Conservation (phyloP, 202 grass and related monocot genomes). For the Carex sylvatica region DNA sequence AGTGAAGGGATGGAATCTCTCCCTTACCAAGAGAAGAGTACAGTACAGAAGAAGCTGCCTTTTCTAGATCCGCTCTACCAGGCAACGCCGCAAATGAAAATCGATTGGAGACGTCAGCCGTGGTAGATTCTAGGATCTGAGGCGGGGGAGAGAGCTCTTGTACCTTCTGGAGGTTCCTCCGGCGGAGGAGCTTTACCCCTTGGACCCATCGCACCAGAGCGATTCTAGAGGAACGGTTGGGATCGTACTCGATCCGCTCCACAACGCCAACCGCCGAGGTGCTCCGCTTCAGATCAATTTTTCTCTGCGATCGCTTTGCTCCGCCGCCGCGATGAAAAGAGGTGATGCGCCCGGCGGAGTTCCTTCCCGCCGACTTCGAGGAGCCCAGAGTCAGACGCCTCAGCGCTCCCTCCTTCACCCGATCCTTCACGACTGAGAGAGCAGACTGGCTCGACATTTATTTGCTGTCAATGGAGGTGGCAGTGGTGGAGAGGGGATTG, state of each 20-base stretch:
- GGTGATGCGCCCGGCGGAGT: slow-evolving; percentile 34
- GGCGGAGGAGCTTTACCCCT: slow-evolving; percentile 6
- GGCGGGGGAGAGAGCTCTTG: neutral
- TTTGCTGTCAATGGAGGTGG: neutral
- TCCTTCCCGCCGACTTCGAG: slow-evolving; percentile 36
- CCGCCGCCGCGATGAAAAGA: slow-evolving; percentile 37
- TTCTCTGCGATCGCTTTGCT: slow-evolving; percentile 35
- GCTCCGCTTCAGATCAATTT: slow-evolving; percentile 43
- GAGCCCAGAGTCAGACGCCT: slow-evolving; percentile 26
- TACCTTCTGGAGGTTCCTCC: neutral
- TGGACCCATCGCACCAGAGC: slow-evolving; percentile 39
- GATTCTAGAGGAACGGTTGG: slow-evolving; percentile 35
- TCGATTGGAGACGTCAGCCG: neutral
- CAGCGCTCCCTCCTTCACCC: slow-evolving; percentile 13
- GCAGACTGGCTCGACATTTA: slow-evolving; percentile 8
- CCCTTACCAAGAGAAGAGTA: slow-evolving; percentile 10
- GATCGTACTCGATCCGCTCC: slow-evolving; percentile 42
- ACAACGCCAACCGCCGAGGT: slow-evolving; percentile 28
- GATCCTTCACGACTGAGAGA: neutral
- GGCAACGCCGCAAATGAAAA: slow-evolving; percentile 8
- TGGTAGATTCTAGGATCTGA: slow-evolving; percentile 10
- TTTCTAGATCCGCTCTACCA: neutral
- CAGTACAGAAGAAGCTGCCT: slow-evolving; percentile 22
- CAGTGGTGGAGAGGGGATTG: neutral
- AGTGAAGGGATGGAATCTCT: slow-evolving; percentile 14